phyloP scores from a whole-genome alignment of 129 eudicot genomes.

The Artemisia tridentata region DNA sequence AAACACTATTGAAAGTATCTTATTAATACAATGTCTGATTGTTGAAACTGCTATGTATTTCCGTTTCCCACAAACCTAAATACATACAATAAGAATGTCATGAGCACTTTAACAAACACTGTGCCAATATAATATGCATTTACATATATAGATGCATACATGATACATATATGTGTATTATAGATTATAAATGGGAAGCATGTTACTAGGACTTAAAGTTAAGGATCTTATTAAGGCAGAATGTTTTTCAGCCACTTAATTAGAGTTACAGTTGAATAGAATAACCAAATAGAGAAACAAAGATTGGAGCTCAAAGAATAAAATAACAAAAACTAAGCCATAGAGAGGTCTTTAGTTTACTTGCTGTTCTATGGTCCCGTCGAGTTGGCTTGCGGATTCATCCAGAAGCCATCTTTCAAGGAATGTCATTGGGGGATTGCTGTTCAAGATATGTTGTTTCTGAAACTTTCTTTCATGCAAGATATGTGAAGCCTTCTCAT shows the following conservation, averaged over 20 bases:
- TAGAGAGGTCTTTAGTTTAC: conserved; percentile 24
- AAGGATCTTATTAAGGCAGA: conserved; percentile 32
- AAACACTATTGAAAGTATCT: not conserved
- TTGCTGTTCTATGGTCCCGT: conserved; percentile 29
- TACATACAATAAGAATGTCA: not conserved
- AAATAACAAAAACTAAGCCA: not conserved
- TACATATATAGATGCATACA: not conserved
- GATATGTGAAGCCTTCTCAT: conserved; percentile 24
- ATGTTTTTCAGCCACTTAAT: conserved; percentile 24
- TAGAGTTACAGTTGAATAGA: conserved; percentile 30
- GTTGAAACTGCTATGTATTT: not conserved
- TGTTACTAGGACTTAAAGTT: conserved; percentile 3
- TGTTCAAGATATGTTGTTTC: conserved; percentile 28
- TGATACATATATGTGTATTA: not conserved
- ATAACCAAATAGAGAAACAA: conserved; percentile 9
- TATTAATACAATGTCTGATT: not conserved
- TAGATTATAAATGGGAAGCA: not conserved
- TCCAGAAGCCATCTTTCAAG: conserved; percentile 86
- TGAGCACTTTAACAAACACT: not conserved
- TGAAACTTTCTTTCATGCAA: conserved; percentile 34
- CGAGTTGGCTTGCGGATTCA: conserved; percentile 53
- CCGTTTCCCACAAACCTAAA: not conserved
- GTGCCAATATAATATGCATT: not conserved
- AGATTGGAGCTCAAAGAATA: not conserved
- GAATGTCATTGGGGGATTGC: conserved; percentile 55